A percentile compares a stretch with the other conserved stretches of the same genome.
phyloP scores from a whole-genome alignment of 176 grass and related monocot genomes.

The Carex littledalei region DNA sequence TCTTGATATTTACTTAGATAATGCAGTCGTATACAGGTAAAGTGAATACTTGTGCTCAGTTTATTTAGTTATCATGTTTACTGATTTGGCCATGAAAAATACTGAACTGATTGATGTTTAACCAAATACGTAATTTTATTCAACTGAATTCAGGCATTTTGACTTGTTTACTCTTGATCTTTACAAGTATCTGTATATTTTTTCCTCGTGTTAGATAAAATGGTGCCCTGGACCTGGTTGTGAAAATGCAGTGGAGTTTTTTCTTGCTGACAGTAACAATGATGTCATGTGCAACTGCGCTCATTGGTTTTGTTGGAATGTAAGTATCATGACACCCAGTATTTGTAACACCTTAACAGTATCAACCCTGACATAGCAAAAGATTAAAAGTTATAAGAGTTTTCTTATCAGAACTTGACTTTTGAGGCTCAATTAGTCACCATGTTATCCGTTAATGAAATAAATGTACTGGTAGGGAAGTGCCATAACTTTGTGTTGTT shows the following conservation, averaged over 20 bases:
- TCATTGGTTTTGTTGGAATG: slow-evolving; percentile 92
- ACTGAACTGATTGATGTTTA: neutral
- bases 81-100: neutral
- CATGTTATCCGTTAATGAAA: neutral
- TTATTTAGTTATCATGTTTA: slow-evolving; percentile 1
- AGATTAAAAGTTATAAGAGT: neutral
- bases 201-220: slow-evolving; percentile 53
- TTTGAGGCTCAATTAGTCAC: neutral
- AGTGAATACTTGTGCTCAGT: neutral
- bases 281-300: slow-evolving; percentile 69
- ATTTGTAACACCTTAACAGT: neutral
- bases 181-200: neutral
- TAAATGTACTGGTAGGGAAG: neutral
- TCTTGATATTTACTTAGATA: neutral
- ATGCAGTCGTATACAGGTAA: neutral
- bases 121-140: neutral
- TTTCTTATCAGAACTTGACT: neutral
- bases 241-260: slow-evolving; percentile 77
- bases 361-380: neutral
- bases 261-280: slow-evolving; percentile 46
- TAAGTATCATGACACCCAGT: slow-evolving; percentile 28
- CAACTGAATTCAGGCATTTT: neutral
- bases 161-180: slow-evolving; percentile 13
- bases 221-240: slow-evolving; percentile 97
- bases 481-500: neutral